These are phyloP conservation scores for Theileria annulata DNA, from an alignment of 169 alveolate genomes.

Conservation along the genomic window DNA sequence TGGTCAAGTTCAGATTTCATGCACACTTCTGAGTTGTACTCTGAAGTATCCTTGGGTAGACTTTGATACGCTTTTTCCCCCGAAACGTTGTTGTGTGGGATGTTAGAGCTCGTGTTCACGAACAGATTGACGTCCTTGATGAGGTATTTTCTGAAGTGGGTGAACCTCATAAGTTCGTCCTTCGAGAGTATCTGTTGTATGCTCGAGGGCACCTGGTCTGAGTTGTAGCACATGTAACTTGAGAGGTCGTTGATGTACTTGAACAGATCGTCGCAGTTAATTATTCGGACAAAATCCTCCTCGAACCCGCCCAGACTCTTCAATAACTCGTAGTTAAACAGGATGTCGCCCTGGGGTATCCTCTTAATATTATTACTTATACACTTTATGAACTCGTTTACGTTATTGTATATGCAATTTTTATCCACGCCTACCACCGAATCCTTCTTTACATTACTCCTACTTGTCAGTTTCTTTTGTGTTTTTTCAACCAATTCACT, in stretches of 20 bases:
- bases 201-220: conserved; percentile 53
- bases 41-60: neutral
- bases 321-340: conserved; percentile 39
- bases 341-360: conserved; percentile 38
- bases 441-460: conserved; percentile 10
- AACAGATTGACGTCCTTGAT: neutral
- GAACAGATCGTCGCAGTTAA: conserved; percentile 43
- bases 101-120: conserved; percentile 1
- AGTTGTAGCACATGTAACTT: conserved; percentile 45
- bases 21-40: neutral
- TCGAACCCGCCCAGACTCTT: conserved; percentile 46
- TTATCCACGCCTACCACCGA: neutral
- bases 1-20: neutral
- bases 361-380: conserved; percentile 26
- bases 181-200: conserved; percentile 47
- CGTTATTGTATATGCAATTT: neutral
- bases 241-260: conserved; percentile 57
- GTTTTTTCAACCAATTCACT: neutral
- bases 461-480: neutral
- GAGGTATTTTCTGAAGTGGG: conserved; percentile 31
- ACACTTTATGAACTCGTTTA: conserved; percentile 24
- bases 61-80: neutral
- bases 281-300: conserved; percentile 49
- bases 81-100: neutral
- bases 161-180: conserved; percentile 55